Base-by-base conservation (phyloP, 306 rosid species). In the Prunus kanzakura region DNA sequence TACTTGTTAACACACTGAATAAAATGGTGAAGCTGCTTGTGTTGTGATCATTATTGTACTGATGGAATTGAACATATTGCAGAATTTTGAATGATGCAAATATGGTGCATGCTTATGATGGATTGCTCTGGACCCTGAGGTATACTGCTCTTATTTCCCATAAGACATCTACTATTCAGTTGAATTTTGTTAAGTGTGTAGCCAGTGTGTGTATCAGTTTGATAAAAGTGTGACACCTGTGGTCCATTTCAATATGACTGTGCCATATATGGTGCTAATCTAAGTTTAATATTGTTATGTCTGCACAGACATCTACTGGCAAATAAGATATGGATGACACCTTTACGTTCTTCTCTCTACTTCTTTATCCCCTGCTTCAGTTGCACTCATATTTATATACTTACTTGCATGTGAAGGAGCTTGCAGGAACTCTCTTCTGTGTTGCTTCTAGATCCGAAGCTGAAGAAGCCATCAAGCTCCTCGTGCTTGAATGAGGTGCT, bases 111-210 rank as follows among this genome's bases (percentile, higher is more conserved):
- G 82, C 87, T 79, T 94, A 90, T 80, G 96, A 93, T 85, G 93
- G 93, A 62, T 86, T 93, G 76, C 79, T 94, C 77, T 94, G 98
- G 98, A 94, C 93, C 71, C 79, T 92, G 72, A 86, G 96, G 97
- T 92, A 86, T 81, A 87, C 80, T 78, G 52, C 73, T 54, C 64
- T 61, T n/a, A 14, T 83, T 83, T 71, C 29, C 16, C 60, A 57
- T 41, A 54, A 47, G 35, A 65, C 54, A 58, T 73, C 71, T 79
- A 43, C 69, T 79, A 43, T 77, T 78, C 76, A 56, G 64, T 43
- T 23, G 9, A 77, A 72, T 64, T 73, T 81, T 30, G 45, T 65
- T 51, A 47, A 19, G 77, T 16, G 56, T 69, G 11, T 69, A 50
- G 47, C 32, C 27, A 51, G 46, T 4, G 27, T 70, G 46, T 4